Evolutionary conservation across 2,329 filamentous ascomycete species (phyloP).

Genomic region (Xylaria sp.): DNA sequence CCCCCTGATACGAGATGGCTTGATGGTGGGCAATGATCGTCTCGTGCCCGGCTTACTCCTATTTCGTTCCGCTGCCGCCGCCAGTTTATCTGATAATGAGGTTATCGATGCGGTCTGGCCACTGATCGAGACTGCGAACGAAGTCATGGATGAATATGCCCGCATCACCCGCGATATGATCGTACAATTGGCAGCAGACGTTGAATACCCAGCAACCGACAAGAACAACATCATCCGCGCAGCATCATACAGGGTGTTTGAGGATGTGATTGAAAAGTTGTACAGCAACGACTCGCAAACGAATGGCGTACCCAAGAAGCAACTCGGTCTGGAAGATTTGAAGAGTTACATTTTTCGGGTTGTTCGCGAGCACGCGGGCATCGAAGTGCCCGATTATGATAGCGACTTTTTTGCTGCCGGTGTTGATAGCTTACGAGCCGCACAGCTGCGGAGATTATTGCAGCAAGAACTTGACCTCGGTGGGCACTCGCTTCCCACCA

Average conservation of each 20-base stretch:
- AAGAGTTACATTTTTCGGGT: slow-evolving; percentile 50
- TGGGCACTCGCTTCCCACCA: slow-evolving; percentile 48
- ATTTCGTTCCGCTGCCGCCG: slow-evolving; percentile 45
- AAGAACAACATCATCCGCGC: slow-evolving; percentile 59
- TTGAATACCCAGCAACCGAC: slow-evolving; percentile 55
- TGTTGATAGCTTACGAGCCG: slow-evolving; percentile 59
- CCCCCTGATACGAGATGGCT: slow-evolving; percentile 48
- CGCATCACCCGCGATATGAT: slow-evolving; percentile 57
- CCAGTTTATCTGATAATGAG: slow-evolving; percentile 46
- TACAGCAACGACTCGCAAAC: slow-evolving; percentile 45
- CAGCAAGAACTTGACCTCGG: slow-evolving; percentile 53
- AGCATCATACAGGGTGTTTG: slow-evolving; percentile 53
- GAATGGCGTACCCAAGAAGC: slow-evolving; percentile 33
- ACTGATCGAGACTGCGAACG: slow-evolving; percentile 52
- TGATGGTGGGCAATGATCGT: slow-evolving; percentile 51
- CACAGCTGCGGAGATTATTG: slow-evolving; percentile 56
- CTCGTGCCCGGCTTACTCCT: slow-evolving; percentile 49
- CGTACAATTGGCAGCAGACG: slow-evolving; percentile 47
- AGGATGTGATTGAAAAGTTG: slow-evolving; percentile 43
- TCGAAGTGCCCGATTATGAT: slow-evolving; percentile 47
- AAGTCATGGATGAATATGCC: slow-evolving; percentile 54
- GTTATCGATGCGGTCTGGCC: slow-evolving; percentile 53
- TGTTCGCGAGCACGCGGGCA: slow-evolving; percentile 47
- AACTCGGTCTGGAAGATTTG: slow-evolving; percentile 45
- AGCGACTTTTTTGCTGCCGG: slow-evolving; percentile 58